Conservation (phyloP, 805 yeast species). For the Ogataea minuta region DNA sequence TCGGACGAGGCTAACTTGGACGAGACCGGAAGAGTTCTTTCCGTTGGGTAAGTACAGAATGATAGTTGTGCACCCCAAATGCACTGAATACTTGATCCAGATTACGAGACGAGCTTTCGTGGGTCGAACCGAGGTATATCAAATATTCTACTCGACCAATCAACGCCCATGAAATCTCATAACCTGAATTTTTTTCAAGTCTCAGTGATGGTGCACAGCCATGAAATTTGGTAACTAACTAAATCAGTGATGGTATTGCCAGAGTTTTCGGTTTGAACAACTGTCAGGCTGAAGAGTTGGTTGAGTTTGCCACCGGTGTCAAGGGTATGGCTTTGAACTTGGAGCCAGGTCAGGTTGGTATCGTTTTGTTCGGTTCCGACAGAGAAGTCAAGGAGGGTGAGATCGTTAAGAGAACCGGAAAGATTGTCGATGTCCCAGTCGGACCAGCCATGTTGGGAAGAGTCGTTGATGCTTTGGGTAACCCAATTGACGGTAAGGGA, state of each 20-base stretch:
- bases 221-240: constrained; percentile 35
- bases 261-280: constrained; percentile 99
- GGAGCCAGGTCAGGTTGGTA: constrained; percentile 99
- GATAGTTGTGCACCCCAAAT: not conserved
- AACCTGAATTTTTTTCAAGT: constrained; percentile 19
- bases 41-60: constrained; percentile 75
- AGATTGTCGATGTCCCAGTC: constrained; percentile 98
- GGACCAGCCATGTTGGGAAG: constrained; percentile 98
- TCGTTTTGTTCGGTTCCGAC: constrained; percentile 99
- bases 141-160: constrained; percentile 25
- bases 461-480: constrained; percentile 99
- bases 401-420: constrained; percentile 99
- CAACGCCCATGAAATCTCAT: constrained; percentile 27
- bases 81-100: not conserved
- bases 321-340: constrained; percentile 99
- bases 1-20: constrained; percentile 95
- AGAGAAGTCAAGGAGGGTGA: constrained; percentile 98
- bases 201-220: constrained; percentile 8
- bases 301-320: constrained; percentile 98
- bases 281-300: constrained; percentile 99
- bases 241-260: constrained; percentile 96
- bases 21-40: constrained; percentile 99
- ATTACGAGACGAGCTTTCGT: constrained; percentile 1
- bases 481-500: constrained; percentile 99
- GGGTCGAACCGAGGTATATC: constrained; percentile 1